phyloP scores from a whole-genome alignment of 805 yeast genomes.

The Starmerella stigmatis region DNA sequence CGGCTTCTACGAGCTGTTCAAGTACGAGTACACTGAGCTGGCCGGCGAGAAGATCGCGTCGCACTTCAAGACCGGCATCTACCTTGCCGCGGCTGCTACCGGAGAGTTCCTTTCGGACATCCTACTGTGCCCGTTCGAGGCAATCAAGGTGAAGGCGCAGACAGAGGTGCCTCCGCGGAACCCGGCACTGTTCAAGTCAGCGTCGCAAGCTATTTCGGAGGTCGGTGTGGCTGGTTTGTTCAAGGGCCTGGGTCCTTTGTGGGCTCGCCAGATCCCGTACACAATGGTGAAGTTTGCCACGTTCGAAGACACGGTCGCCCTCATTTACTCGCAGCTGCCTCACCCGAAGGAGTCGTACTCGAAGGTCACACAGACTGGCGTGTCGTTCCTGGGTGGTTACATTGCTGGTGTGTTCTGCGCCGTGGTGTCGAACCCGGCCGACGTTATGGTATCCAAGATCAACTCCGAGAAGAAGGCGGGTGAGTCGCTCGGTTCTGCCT shows the following conservation, averaged over 20 bases:
- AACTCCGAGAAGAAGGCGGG: slow-evolving; percentile 57
- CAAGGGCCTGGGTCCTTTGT: slow-evolving; percentile 81
- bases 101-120: slow-evolving; percentile 93
- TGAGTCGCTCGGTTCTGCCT: slow-evolving; percentile 59
- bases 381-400: slow-evolving; percentile 90
- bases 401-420: slow-evolving; percentile 97
- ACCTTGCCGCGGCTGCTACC: slow-evolving; percentile 75
- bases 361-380: slow-evolving; percentile 76
- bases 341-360: slow-evolving; percentile 62
- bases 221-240: slow-evolving; percentile 72
- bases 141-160: slow-evolving; percentile 88
- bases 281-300: slow-evolving; percentile 96
- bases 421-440: slow-evolving; percentile 95
- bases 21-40: slow-evolving; percentile 58
- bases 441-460: slow-evolving; percentile 91
- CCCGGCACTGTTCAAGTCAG: slow-evolving; percentile 51
- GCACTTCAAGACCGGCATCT: slow-evolving; percentile 62
- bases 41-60: slow-evolving; percentile 53
- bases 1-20: slow-evolving; percentile 88
- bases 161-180: slow-evolving; percentile 85
- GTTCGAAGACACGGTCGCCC: slow-evolving; percentile 81
- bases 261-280: slow-evolving; percentile 97
- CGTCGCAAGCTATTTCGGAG: slow-evolving; percentile 49
- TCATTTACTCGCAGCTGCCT: slow-evolving; percentile 64
- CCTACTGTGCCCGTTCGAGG: slow-evolving; percentile 85